A percentile compares a stretch with the other conserved stretches of the same genome.
Evolutionary conservation across 2,329 filamentous ascomycete species (phyloP).

Genomic region (Thyridium curvatum): DNA sequence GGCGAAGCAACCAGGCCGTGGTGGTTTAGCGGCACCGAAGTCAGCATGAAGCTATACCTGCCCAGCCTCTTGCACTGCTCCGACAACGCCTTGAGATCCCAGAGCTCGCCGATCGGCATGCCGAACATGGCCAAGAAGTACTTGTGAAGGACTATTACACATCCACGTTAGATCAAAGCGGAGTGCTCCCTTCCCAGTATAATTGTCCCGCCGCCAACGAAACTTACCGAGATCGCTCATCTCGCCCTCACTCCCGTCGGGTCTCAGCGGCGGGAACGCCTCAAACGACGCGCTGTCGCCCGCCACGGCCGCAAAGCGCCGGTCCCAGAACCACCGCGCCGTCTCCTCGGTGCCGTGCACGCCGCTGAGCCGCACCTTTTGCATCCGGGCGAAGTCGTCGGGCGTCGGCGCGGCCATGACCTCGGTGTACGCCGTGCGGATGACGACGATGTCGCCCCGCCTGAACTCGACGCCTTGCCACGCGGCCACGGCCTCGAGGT

Average conservation of each 20-base stretch:
- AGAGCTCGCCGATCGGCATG: conserved; percentile 48
- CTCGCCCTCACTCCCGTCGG: neutral
- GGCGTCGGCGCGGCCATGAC: conserved; percentile 41
- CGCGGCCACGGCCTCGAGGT: conserved; percentile 52
- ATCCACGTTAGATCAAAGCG: too few species aligned
- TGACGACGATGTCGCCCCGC: conserved; percentile 58
- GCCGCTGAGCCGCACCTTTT: conserved; percentile 15
- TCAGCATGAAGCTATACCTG: conserved; percentile 56
- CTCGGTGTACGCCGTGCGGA: conserved; percentile 58
- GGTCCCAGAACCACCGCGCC: conserved; percentile 62
- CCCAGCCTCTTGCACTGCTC: conserved; percentile 43
- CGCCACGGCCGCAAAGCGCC: conserved; percentile 59
- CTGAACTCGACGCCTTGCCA: conserved; percentile 57
- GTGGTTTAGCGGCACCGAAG: conserved; percentile 49
- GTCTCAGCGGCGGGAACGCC: conserved; percentile 24
- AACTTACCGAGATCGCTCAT: too few species aligned
- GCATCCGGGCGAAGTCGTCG: conserved; percentile 25
- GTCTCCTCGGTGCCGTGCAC: conserved; percentile 43
- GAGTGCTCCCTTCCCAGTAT: too few species aligned
- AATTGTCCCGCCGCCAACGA: too few species aligned
- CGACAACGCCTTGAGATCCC: conserved; percentile 48
- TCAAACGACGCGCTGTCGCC: conserved; percentile 61
- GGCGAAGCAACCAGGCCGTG: conserved; percentile 17
- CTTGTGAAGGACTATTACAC: conserved; percentile 33
- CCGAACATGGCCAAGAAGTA: conserved; percentile 45